Evolutionary conservation across 1,139 yeast species (phyloP), one percentile per base, ranked within the genome.

Genomic region (Blastobotrys elegans): DNA sequence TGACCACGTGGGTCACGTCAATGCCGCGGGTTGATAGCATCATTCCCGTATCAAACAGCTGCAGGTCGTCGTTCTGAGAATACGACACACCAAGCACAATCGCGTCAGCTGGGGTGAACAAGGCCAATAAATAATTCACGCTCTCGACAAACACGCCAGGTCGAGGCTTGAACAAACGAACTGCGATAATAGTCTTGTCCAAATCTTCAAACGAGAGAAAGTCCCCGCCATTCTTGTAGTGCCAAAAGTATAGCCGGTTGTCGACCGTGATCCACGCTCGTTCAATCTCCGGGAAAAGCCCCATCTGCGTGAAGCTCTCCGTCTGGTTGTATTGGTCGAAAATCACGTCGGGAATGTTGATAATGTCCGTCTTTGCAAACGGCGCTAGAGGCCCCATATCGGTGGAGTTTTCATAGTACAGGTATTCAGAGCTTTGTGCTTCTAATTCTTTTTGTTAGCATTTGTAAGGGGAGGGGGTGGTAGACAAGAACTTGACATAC

Each of bases 261-360:
- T 89, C 97, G 35, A 84, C 80, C 2, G 87, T 80, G 41, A 90
- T 77, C 97, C 97, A 92, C 7, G 92, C 82, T 52, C 96, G 77
- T 53, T 82, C 80, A 36, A 92, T 77, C 50, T 84, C 90, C 0
- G 92, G 79, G 56, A 92, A 83, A 43, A 90, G 69, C 7, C 98
- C 98, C 79, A 87, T 82, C 53, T 82, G 82, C 29, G 90, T 80
- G 41, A 73, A 75, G 50, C 80, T 76, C 59, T 83, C 82, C 13
- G 89, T 77, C 44, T 80, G 59, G 57, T 79, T 81, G 61, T 84
- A 80, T 57, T 86, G 90, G 53, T 83, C 87, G 56, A 86, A 79
- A 54, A 89, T 81, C 53, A 78, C 80, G 63, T 89, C 96, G 0
- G 97, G 97, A 46, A 90, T 79, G 59, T 78, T 80, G 51, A 82